Conservation (phyloP, 257 asterid species). For the Leptodermis oblonga region DNA sequence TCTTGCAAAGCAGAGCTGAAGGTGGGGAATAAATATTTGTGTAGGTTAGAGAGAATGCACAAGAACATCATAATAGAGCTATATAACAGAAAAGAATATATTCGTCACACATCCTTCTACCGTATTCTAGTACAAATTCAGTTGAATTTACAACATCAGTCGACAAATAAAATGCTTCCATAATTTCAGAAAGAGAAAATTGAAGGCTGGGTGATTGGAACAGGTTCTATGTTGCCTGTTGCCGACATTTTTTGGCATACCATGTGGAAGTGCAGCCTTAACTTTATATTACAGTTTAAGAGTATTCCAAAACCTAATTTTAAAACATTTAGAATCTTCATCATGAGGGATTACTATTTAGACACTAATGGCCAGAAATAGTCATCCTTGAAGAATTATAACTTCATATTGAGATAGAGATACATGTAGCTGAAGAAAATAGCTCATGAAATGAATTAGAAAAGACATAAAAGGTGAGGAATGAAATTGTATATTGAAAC, state of each 20-base stretch:
- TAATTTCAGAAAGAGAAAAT: too few species aligned
- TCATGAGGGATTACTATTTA: not conserved
- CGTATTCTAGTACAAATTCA: not conserved
- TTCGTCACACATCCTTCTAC: not conserved
- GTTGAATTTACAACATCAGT: not conserved
- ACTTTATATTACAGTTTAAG: too few species aligned
- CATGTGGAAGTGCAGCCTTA: too few species aligned
- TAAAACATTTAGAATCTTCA: too few species aligned
- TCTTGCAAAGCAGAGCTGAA: constrained; percentile 79
- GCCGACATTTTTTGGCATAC: too few species aligned
- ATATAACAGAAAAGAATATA: too few species aligned
- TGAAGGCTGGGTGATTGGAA: too few species aligned
- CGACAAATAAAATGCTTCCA: too few species aligned
- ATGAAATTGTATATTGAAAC: constrained; percentile 19
- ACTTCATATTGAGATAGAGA: not conserved
- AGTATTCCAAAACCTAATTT: not conserved
- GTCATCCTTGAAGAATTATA: not conserved
- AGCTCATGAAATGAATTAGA: not conserved
- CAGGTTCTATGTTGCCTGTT: too few species aligned
- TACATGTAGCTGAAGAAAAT: not conserved
- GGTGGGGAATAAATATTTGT: constrained; percentile 1
- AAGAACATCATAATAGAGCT: not conserved
- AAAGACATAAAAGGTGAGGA: not conserved
- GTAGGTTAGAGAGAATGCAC: constrained; percentile 1
- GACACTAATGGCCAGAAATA: not conserved